phyloP scores from a whole-genome alignment of 2,329 filamentous ascomycete genomes.

The Aaosphaeria pasadenensis region DNA sequence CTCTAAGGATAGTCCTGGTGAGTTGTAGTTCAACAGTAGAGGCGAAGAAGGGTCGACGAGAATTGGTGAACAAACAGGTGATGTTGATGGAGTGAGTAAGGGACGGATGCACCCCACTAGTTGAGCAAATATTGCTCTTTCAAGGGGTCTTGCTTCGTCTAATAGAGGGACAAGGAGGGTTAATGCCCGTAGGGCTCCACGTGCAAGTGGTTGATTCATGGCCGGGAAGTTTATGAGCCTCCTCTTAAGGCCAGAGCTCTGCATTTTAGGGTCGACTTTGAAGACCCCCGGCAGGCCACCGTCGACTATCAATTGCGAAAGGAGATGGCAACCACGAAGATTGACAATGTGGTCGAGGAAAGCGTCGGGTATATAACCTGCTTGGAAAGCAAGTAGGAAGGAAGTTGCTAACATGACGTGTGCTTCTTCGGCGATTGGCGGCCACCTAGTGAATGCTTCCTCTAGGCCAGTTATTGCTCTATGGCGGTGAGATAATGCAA shows the following conservation, averaged over 20 bases:
- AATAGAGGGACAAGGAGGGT: constrained; percentile 5
- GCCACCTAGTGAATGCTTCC: constrained; percentile 18
- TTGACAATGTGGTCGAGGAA: constrained; percentile 17
- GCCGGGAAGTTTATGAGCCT: constrained; percentile 1
- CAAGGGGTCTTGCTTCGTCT: constrained; percentile 4
- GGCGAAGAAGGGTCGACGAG: background rate
- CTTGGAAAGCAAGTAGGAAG: constrained; percentile 18
- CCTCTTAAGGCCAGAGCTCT: constrained; percentile 2
- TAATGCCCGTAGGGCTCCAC: constrained; percentile 11
- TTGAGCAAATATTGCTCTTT: constrained; percentile 11
- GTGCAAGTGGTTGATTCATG: background rate
- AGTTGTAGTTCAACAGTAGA: background rate
- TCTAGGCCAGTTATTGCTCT: constrained; percentile 19
- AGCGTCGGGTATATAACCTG: constrained; percentile 15
- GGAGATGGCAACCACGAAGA: constrained; percentile 15
- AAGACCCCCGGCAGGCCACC: constrained; percentile 13
- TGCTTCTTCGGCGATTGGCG: constrained; percentile 15
- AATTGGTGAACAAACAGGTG: background rate
- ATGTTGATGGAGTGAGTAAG: constrained; percentile 5
- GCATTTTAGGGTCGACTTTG: constrained; percentile 5
- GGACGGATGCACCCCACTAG: constrained; percentile 9
- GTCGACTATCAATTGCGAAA: constrained; percentile 13
- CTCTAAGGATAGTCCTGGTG: background rate
- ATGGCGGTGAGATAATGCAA: constrained; percentile 16
- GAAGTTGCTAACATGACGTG: constrained; percentile 22